These are phyloP conservation scores for Pleurotus sapidus DNA, from an alignment of 768 basidiomycete species.

Conservation along the genomic window DNA sequence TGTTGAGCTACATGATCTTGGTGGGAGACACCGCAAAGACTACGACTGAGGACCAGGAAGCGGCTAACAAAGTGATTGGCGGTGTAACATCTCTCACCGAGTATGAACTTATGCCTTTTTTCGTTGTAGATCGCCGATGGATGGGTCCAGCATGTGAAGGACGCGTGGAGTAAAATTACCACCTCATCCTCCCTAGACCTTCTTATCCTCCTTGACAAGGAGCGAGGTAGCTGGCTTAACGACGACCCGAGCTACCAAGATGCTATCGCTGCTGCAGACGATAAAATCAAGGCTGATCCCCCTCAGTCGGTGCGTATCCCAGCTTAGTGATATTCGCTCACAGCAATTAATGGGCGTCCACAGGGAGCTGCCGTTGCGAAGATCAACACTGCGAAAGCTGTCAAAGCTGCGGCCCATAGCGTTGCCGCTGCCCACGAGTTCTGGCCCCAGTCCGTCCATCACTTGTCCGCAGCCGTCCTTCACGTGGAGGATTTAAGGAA, in stretches of 20 bases:
- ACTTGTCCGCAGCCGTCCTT: not conserved
- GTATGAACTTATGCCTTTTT: not conserved
- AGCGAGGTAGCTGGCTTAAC: not conserved
- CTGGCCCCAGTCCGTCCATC: not conserved
- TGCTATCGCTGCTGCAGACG: constrained; percentile 2
- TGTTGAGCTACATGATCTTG: not conserved
- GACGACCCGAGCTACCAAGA: constrained; percentile 4
- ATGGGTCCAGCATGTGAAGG: not conserved
- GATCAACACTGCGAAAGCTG: not conserved
- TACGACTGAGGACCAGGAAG: not conserved
- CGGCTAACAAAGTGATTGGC: not conserved
- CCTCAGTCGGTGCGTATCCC: not conserved
- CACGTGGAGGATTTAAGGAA: not conserved
- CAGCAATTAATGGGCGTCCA: not conserved
- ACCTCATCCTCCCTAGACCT: not conserved
- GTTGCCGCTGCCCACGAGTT: not conserved
- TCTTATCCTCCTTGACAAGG: not conserved
- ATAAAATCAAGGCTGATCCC: not conserved
- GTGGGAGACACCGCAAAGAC: not conserved
- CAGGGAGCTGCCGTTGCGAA: not conserved
- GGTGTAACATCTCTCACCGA: not conserved
- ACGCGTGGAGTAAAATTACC: not conserved
- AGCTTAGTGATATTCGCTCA: not conserved
- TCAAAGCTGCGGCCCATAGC: constrained; percentile 2
- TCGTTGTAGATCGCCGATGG: not conserved